A percentile compares a stretch with the other conserved stretches of the same genome.
Evolutionary conservation across 768 basidiomycete genomes (phyloP).

Genomic region (Leccinum sublutescens): DNA sequence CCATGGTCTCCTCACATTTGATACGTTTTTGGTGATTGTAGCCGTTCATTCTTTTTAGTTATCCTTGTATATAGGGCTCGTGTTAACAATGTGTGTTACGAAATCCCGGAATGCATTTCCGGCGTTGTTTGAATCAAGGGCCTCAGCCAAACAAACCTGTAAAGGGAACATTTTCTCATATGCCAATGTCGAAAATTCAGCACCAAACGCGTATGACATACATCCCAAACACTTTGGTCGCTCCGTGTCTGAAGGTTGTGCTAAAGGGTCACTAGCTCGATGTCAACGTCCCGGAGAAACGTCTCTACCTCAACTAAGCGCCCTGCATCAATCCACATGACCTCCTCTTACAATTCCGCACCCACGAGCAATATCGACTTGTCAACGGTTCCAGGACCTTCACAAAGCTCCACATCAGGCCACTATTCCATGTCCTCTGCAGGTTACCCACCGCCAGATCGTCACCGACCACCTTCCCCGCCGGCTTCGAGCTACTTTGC

Average conservation of each 20-base stretch:
- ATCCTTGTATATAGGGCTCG: not conserved
- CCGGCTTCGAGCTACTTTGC: constrained; percentile 84
- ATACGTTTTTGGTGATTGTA: not conserved
- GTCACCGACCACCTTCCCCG: constrained; percentile 48
- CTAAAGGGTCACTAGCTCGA: constrained; percentile 2
- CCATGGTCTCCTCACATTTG: constrained; percentile 1
- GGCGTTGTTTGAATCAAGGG: constrained; percentile 18
- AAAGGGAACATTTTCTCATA: constrained; percentile 21
- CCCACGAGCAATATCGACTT: constrained; percentile 16
- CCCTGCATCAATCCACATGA: constrained; percentile 5
- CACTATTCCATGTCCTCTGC: constrained; percentile 19
- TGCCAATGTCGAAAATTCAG: not conserved
- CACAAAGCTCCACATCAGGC: constrained; percentile 22
- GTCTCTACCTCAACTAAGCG: constrained; percentile 21
- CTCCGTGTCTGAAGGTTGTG: not conserved
- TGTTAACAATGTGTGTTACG: not conserved
- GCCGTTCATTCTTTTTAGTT: not conserved
- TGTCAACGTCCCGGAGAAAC: constrained; percentile 31
- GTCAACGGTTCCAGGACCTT: constrained; percentile 14
- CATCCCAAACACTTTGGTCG: not conserved
- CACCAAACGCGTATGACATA: not conserved
- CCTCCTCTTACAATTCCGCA: constrained; percentile 4
- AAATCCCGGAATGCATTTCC: not conserved
- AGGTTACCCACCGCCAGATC: constrained; percentile 16
- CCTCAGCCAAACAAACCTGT: constrained; percentile 13